A percentile compares a stretch with the other conserved stretches of the same genome.
Conservation (phyloP, 75 land plant species). For the Picea glauca region DNA sequence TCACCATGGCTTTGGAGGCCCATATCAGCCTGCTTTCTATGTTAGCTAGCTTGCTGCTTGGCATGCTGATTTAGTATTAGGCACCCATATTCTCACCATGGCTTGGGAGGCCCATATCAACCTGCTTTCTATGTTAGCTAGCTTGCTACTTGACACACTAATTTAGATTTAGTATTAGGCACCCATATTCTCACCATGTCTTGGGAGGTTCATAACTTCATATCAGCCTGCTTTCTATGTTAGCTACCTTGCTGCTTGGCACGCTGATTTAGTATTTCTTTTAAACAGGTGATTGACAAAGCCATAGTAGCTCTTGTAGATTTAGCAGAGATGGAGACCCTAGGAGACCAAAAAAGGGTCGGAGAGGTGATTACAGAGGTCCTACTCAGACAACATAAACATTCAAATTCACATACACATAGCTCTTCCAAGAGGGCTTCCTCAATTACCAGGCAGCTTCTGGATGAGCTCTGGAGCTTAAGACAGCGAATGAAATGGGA, state of each 20-base stretch:
- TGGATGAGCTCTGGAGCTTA: constrained; percentile 22
- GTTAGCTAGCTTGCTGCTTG: background rate
- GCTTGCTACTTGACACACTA: background rate
- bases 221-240: background rate
- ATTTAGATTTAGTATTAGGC: background rate
- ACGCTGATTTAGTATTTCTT: constrained; percentile 5
- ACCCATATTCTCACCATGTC: too few relatives aligned
- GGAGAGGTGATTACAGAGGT: constrained; percentile 42
- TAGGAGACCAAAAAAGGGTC: constrained; percentile 24
- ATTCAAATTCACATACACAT: constrained; percentile 9
- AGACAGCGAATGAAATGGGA: constrained; percentile 35
- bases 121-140: background rate
- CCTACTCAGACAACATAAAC: constrained; percentile 24
- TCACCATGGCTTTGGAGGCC: too few relatives aligned
- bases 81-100: too few relatives aligned
- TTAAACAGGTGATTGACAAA: constrained; percentile 39
- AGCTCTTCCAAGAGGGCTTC: constrained; percentile 10
- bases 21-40: background rate
- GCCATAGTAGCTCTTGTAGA: constrained; percentile 38
- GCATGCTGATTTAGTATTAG: background rate
- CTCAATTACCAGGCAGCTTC: constrained; percentile 2
- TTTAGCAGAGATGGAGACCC: constrained; percentile 48
- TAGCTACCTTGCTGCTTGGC: background rate
- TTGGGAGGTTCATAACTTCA: too few relatives aligned
- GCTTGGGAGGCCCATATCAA: background rate